These are phyloP conservation scores for Austropuccinia psidii DNA, from an alignment of 1,284 basidiomycete species.

Conservation along the genomic window DNA sequence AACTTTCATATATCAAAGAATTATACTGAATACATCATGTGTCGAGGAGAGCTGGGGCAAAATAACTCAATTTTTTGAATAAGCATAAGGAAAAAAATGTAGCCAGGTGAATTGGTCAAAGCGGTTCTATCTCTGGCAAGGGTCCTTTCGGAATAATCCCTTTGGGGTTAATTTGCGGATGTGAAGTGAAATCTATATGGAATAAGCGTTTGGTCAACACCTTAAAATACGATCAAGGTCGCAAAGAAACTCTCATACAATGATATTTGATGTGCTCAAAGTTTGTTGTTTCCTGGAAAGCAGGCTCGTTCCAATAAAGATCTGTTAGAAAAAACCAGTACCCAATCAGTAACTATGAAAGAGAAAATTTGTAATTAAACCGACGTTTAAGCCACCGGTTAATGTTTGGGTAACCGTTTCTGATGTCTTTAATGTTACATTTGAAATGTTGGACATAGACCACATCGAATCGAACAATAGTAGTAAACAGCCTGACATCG, in stretches of 20 bases:
- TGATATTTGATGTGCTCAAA: constrained; percentile 56
- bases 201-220: neutral
- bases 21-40: too few relatives aligned
- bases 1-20: too few relatives aligned
- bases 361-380: neutral
- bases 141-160: too few relatives aligned
- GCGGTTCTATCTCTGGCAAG: too few relatives aligned
- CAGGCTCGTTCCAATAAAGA: constrained; percentile 81
- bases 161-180: neutral
- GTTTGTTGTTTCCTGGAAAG: constrained; percentile 80
- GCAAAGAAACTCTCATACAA: neutral
- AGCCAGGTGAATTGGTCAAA: too few relatives aligned
- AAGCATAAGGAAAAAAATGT: too few relatives aligned
- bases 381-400: constrained; percentile 52
- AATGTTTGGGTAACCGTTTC: constrained; percentile 68
- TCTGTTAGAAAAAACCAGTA: constrained; percentile 54
- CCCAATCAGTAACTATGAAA: constrained; percentile 54
- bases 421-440: constrained; percentile 67
- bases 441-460: constrained; percentile 92
- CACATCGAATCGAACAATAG: constrained; percentile 69
- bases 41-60: too few relatives aligned
- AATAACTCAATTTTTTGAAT: too few relatives aligned
- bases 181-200: neutral
- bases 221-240: neutral
- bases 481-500: constrained; percentile 58